Evolutionary conservation across 176 grass and related monocot species (phyloP), one percentile per base, ranked within the genome.

Genomic region (Phoenix dactylifera): DNA sequence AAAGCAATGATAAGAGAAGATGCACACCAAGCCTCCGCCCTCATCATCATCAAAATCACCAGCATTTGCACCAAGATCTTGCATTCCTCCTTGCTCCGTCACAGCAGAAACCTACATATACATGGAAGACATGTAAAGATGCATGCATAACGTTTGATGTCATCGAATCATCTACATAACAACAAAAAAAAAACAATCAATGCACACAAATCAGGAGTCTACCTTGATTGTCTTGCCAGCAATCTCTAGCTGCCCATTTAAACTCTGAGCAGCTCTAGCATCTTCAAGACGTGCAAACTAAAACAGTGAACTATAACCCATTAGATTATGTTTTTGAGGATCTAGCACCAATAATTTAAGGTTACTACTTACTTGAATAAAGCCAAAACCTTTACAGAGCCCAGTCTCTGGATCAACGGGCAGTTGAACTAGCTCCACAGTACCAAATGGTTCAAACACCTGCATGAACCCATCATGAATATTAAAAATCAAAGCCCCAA

Each of bases 11-110:
- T 3, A 39, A 44, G 9, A 44, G 35, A 44, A 44, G 10, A 44
- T 17, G 17, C 25, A 28, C n/a, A 68, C 65, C 65, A 68, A 39
- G 35, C 65, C 52, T 39, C 51, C 52, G 16, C 65, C 65, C 32
- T 68, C 65, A 32, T 68, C 65, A 68, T 68, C 65, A 44, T 68
- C 65, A 68, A 68, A 55, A 18, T 68, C 65, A 7, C 26, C 65
- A 55, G 65, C 25, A 68, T 25, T 68, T 35, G 52, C 55, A 28
- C 51, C 65, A 55, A 52, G 19, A 15, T 68, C 65, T 18, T 56
- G 65, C 25, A 68, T 52, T 55, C 23, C 24, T 16, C 30, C 26
- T 54, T 68, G 65, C 30, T 68, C 65, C 19, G 65, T 68, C 16
- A 68, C 65, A 39, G 65, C 65, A 6, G 65, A 68, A 68, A 68